These are phyloP conservation scores for Punica granatum DNA, from an alignment of 345 rosid species.

Conservation along the genomic window DNA sequence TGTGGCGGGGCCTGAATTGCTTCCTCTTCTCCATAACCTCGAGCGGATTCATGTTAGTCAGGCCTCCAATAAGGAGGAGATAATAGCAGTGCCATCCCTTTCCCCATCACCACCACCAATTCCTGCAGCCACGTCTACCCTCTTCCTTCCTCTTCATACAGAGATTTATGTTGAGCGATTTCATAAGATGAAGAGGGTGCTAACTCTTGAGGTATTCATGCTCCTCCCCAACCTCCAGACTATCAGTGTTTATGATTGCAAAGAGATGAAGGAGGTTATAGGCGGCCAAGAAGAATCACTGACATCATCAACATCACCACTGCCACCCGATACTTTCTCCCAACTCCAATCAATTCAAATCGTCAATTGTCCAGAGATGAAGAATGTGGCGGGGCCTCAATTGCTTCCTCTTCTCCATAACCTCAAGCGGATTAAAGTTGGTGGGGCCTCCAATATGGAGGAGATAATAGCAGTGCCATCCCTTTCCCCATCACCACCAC, in stretches of 20 bases:
- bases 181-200: no score
- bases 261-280: no score
- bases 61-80: constrained; percentile 16
- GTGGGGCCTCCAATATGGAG: no score
- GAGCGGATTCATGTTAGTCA: not conserved
- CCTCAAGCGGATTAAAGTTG: no score
- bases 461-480: no score
- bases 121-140: not conserved
- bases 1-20: not conserved
- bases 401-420: not conserved
- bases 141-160: not conserved
- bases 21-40: constrained; percentile 9
- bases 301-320: not conserved
- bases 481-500: no score
- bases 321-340: not conserved
- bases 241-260: no score
- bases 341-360: not conserved
- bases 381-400: not conserved
- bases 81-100: constrained; percentile 12
- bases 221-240: no score
- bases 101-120: no score
- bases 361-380: not conserved
- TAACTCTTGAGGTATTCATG: no score
- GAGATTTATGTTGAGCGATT: not conserved
- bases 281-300: no score